Conservation (phyloP, 768 basidiomycete genomes). For the Crucibulum laeve region DNA sequence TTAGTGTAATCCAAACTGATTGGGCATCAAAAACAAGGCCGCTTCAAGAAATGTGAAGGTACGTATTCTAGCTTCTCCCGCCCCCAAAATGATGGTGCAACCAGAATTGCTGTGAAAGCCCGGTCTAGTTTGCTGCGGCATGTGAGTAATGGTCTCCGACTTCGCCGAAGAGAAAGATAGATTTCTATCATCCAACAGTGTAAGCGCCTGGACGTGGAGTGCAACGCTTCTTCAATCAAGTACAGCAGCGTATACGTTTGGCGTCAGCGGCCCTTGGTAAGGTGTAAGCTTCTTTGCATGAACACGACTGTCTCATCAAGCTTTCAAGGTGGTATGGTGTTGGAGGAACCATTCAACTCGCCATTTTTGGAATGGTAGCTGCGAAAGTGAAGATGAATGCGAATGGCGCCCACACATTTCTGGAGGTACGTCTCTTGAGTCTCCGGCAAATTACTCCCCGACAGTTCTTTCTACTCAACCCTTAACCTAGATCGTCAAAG, state of each 20-base stretch:
- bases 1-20: background rate
- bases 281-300: background rate
- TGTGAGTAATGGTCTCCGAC: constrained; percentile 20
- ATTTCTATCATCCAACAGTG: constrained; percentile 18
- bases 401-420: constrained; percentile 52
- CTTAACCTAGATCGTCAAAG: constrained; percentile 50
- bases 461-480: background rate
- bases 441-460: background rate
- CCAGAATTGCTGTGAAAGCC: constrained; percentile 23
- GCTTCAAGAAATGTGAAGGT: constrained; percentile 44
- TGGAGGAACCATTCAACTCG: constrained; percentile 49
- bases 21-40: constrained; percentile 19
- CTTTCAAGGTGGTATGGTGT: constrained; percentile 42
- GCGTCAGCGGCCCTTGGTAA: constrained; percentile 47
- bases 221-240: constrained; percentile 52
- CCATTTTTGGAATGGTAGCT: constrained; percentile 48
- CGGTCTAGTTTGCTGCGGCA: constrained; percentile 46
- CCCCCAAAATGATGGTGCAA: background rate
- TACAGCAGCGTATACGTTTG: constrained; percentile 48
- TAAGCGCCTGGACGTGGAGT: constrained; percentile 56
- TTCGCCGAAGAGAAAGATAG: constrained; percentile 1
- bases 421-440: constrained; percentile 30
- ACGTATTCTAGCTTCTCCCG: background rate
- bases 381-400: constrained; percentile 59
- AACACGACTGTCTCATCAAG: background rate